Conservation (phyloP, 1,284 basidiomycete species). For the Wallemia hederae region DNA sequence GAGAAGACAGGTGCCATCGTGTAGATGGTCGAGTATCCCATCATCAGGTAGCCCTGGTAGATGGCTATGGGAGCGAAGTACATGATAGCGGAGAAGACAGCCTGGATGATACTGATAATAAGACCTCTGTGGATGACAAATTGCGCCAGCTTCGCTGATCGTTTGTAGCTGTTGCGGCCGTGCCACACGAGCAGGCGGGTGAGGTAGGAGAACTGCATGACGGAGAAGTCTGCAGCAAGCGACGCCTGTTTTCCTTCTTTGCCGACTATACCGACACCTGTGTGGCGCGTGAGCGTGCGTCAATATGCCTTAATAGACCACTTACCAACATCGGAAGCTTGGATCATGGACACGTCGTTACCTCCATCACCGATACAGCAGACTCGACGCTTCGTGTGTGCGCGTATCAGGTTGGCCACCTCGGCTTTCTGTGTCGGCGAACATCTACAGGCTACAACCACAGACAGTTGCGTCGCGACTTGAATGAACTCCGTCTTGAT, state of each 20-base stretch:
- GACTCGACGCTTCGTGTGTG: constrained; percentile 68
- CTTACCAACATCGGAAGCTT: constrained; percentile 72
- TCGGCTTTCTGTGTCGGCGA: constrained; percentile 98
- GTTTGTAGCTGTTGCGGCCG: constrained; percentile 90
- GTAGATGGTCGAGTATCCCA: constrained; percentile 89
- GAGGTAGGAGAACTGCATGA: constrained; percentile 80
- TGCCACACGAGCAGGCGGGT: constrained; percentile 91
- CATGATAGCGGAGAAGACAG: constrained; percentile 89
- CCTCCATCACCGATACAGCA: constrained; percentile 94
- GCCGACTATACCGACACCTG: constrained; percentile 87
- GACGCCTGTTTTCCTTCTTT: constrained; percentile 98
- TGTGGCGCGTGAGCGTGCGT: background rate
- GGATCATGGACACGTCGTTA: constrained; percentile 89
- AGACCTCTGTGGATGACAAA: constrained; percentile 96
- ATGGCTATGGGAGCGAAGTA: constrained; percentile 96
- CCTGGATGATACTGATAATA: constrained; percentile 92
- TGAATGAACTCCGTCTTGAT: constrained; percentile 87
- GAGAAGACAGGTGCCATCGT: constrained; percentile 98
- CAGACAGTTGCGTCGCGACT: constrained; percentile 77
- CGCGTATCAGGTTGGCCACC: constrained; percentile 68
- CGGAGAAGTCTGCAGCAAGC: constrained; percentile 86
- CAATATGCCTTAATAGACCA: constrained; percentile 9
- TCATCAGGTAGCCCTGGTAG: constrained; percentile 95
- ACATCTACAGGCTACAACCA: constrained; percentile 89
- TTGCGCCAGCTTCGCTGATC: constrained; percentile 86